Base-by-base conservation (phyloP, 2,329 filamentous ascomycete genomes). In the Xylaria sp. region DNA sequence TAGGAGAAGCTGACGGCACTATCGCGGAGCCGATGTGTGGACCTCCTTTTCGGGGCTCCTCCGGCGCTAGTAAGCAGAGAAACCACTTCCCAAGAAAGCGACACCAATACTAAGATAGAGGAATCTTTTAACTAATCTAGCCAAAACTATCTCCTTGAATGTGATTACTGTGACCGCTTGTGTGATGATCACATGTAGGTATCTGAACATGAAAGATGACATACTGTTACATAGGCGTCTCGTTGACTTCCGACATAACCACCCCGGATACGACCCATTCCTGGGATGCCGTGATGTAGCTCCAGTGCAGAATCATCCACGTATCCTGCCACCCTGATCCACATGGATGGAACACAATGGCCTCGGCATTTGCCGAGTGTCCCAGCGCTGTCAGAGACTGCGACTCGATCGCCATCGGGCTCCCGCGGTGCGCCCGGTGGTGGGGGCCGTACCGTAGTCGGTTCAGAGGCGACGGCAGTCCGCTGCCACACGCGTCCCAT, bases 261-360 rank as follows among this genome's bases (percentile, higher is more conserved):
- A 59, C 51, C 3, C 49, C 39, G 8, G 59, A 53, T 5, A 59
- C 41, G n/a, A 55, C 34, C 59, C 56, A 61, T 20, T 52, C 48
- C 11, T 47, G 2, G 21, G 24, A 24, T 16, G 13, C n/a, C 3
- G 24, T 46, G 6, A 42, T 11, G 13, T 29, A 39, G 40, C 21
- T 57, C 56, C 51, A 61, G 20, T 57, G 56, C 17, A 59, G 34
- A 6, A 59, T 20, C 56, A 57, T 61, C 59, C 56, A 61, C 22
- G 37, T 44, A 17, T 56, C 52, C 22, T 54, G 44, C 44, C 43
- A 48, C 37, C 48, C 48, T 7, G 46, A 47, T 18, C 46, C 51
- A 19, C 46, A 54, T 16, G 49, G 41, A n/a, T 54, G 51, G 26
- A 61, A 56, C 9, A 48, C 47, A n/a, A 61, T 50, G 9, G 50